Evolutionary conservation across 2,329 filamentous ascomycete genomes (phyloP), one percentile per base, ranked within the genome.

Genomic region (Penicillium carneum): DNA sequence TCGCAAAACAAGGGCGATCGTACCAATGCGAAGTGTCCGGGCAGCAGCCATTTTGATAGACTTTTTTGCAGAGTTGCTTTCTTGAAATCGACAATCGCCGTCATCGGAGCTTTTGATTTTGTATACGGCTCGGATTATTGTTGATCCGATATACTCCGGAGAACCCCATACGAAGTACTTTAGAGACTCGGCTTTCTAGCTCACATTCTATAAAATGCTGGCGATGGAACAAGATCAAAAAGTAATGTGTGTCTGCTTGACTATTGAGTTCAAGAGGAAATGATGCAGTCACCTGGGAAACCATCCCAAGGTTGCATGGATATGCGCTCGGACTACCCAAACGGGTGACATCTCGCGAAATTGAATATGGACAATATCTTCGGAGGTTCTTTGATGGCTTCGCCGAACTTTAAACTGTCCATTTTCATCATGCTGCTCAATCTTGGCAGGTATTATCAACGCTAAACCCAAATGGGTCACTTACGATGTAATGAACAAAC

Each of bases 1-100:
- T 51, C n/a, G 26, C 46, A 18, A 20, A 45, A 41, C 31, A 54
- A 47, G 38, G 41, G 46, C 58, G 73, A 76, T 81, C 78, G 76
- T 67, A 89, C 88, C 88, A 80, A 90, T 90, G 77, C 87, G 84
- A 63, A 91, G 83, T 62, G 87, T 85, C 76, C 87, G 82, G 72
- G 87, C 82, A 76, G 87, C 87, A 71, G 74, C 74, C 74, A 76
- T 76, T 52, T 65, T 65, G 71, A 69, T 59, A 23, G 14, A 62
- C 48, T 61, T 66, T 66, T 41, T 64, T 63, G 50, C 48, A 65
- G 60, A 56, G 51, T 58, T 66, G 48, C 58, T 64, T 50, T 69
- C 63, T 50, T 70, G 57, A 55, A 57, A 57, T 63, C 58, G 39
- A 62, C 31, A 62, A 29, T 66, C 63, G 67, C 74, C 73, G 71